A percentile compares a stretch with the other conserved stretches of the same genome.
Evolutionary conservation across 352 stramenopile genomes (phyloP).

Genomic region (Globisporangium viniferum): DNA sequence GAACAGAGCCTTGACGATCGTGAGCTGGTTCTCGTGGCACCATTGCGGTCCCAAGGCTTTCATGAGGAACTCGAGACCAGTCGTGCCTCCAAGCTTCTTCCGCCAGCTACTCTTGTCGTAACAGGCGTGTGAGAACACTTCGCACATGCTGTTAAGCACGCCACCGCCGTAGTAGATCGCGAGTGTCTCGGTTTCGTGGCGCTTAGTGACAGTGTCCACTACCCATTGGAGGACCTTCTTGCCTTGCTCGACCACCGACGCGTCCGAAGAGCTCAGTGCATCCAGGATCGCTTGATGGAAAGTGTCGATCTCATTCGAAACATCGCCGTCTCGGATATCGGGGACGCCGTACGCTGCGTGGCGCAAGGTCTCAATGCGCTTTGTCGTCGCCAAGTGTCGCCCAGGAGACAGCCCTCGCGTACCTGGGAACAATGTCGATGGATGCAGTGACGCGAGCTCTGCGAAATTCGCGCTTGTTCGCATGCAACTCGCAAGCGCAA

Average conservation of each 20-base stretch:
- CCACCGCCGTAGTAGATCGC: slow-evolving; percentile 59
- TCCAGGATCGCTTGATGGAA: slow-evolving; percentile 64
- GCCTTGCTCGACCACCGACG: slow-evolving; percentile 51
- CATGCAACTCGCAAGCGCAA: slow-evolving; percentile 44
- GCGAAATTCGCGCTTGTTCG: slow-evolving; percentile 63
- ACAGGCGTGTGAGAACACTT: slow-evolving; percentile 80
- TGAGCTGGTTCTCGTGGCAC: slow-evolving; percentile 86
- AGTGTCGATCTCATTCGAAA: slow-evolving; percentile 59
- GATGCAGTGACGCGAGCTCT: slow-evolving; percentile 64
- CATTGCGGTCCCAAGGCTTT: slow-evolving; percentile 64
- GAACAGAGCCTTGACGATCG: slow-evolving; percentile 81
- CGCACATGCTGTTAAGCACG: slow-evolving; percentile 75
- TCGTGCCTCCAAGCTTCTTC: slow-evolving; percentile 75
- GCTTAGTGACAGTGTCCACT: slow-evolving; percentile 38
- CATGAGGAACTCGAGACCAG: slow-evolving; percentile 66
- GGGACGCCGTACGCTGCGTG: slow-evolving; percentile 73
- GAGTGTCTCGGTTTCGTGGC: slow-evolving; percentile 31
- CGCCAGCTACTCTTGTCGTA: slow-evolving; percentile 87
- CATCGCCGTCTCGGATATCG: slow-evolving; percentile 43
- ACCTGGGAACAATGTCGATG: slow-evolving; percentile 71
- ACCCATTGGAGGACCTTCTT: slow-evolving; percentile 52
- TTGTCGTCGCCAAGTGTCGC: slow-evolving; percentile 71
- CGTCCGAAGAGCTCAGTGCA: slow-evolving; percentile 61
- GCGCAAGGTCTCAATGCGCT: slow-evolving; percentile 74
- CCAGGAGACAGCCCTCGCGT: slow-evolving; percentile 76